phyloP scores from a whole-genome alignment of 2,329 filamentous ascomycete genomes.

The Teratosphaeriaceae sp. region DNA sequence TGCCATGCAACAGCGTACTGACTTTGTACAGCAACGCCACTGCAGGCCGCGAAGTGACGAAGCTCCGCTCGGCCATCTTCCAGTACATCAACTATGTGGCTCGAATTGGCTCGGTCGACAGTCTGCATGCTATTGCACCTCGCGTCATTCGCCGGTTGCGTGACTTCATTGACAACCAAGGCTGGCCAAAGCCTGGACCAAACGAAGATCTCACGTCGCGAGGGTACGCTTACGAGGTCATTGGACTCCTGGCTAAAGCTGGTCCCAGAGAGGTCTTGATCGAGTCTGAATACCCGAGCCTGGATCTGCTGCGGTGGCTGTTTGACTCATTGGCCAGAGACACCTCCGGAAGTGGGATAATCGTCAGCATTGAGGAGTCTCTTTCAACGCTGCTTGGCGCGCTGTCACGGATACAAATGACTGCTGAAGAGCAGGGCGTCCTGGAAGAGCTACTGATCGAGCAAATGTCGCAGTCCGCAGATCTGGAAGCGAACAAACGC shows the following conservation, averaged over 20 bases:
- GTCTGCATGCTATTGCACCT: constrained; percentile 59
- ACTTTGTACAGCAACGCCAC: constrained; percentile 33
- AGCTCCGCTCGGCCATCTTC: constrained; percentile 76
- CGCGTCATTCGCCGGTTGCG: constrained; percentile 62
- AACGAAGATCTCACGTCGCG: constrained; percentile 59
- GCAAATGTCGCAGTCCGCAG: constrained; percentile 40
- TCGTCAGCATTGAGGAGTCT: constrained; percentile 83
- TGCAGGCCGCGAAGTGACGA: constrained; percentile 65
- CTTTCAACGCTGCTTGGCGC: constrained; percentile 69
- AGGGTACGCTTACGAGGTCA: constrained; percentile 80
- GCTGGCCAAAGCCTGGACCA: constrained; percentile 64
- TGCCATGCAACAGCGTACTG: too few relatives aligned
- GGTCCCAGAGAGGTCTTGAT: constrained; percentile 52
- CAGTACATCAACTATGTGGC: constrained; percentile 83
- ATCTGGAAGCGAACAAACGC: constrained; percentile 23
- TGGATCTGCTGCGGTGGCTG: constrained; percentile 64
- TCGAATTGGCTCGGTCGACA: constrained; percentile 56
- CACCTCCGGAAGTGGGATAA: constrained; percentile 62
- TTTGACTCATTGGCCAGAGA: constrained; percentile 80
- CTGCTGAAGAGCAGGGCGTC: constrained; percentile 35
- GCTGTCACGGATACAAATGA: constrained; percentile 41
- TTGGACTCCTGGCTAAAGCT: constrained; percentile 69
- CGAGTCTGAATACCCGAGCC: constrained; percentile 35
- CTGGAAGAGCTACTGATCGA: constrained; percentile 56
- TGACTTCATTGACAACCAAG: constrained; percentile 69